These are phyloP conservation scores for Infundibulicybe gibba DNA, from an alignment of 768 basidiomycete species.

Conservation along the genomic window DNA sequence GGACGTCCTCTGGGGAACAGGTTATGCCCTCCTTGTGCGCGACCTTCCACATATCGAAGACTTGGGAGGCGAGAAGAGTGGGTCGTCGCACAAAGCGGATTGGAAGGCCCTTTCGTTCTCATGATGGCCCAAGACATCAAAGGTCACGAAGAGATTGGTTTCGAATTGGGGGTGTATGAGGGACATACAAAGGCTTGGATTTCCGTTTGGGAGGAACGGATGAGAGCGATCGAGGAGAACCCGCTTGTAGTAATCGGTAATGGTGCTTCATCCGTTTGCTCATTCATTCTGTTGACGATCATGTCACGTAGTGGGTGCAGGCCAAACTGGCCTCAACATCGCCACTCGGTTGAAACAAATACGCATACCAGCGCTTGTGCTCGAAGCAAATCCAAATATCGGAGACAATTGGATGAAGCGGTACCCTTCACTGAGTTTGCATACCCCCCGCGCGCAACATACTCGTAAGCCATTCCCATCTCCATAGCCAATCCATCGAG, in stretches of 20 bases:
- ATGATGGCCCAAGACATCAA: slow-evolving; percentile 26
- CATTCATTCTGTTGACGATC: background rate
- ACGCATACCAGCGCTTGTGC: slow-evolving; percentile 30
- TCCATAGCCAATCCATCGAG: too few relatives aligned
- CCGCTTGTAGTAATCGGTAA: slow-evolving; percentile 36
- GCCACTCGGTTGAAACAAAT: slow-evolving; percentile 40
- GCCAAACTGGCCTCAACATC: slow-evolving; percentile 38
- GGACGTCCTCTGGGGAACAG: slow-evolving; percentile 23
- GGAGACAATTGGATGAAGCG: slow-evolving; percentile 42
- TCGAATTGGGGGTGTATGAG: slow-evolving; percentile 27
- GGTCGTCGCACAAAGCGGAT: slow-evolving; percentile 5
- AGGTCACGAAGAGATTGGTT: slow-evolving; percentile 29
- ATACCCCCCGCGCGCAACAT: slow-evolving; percentile 27
- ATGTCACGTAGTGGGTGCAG: slow-evolving; percentile 33
- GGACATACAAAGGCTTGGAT: slow-evolving; percentile 30
- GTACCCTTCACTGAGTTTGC: slow-evolving; percentile 37
- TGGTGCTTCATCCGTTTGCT: slow-evolving; percentile 5
- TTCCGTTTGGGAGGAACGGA: slow-evolving; percentile 28
- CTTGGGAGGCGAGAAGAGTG: too few relatives aligned
- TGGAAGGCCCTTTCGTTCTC: slow-evolving; percentile 34
- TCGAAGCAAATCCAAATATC: slow-evolving; percentile 28
- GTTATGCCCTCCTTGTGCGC: slow-evolving; percentile 26
- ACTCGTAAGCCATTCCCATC: slow-evolving; percentile 5
- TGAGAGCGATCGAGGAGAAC: slow-evolving; percentile 29
- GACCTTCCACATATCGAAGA: slow-evolving; percentile 4